Conservation (phyloP, 495 filamentous ascomycete species). For the Talaromyces nanjingensis region DNA sequence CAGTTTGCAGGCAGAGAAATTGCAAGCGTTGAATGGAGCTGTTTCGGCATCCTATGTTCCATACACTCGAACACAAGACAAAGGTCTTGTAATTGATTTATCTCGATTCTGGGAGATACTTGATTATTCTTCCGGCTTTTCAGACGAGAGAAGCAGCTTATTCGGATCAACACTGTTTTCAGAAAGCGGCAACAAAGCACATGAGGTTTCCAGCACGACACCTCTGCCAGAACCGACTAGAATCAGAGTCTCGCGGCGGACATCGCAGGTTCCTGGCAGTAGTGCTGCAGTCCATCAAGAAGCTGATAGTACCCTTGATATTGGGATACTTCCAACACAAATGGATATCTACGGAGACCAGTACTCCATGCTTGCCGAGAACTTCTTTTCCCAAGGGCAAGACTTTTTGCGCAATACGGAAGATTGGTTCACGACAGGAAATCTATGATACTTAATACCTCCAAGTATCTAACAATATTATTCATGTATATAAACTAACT, state of each 20-base stretch:
- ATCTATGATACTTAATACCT: constrained; percentile 19
- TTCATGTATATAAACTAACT: background rate
- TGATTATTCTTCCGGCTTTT: constrained; percentile 41
- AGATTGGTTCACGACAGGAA: constrained; percentile 32
- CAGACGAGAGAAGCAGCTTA: constrained; percentile 29
- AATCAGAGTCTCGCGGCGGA: constrained; percentile 11
- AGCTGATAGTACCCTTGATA: background rate
- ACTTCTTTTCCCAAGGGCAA: constrained; percentile 42
- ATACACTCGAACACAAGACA: constrained; percentile 30
- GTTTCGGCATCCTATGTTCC: constrained; percentile 40
- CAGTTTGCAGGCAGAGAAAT: constrained; percentile 38
- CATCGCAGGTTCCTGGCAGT: background rate
- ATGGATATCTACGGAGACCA: constrained; percentile 36
- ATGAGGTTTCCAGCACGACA: constrained; percentile 39
- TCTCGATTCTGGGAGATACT: constrained; percentile 45
- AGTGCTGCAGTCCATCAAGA: background rate
- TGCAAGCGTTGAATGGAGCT: constrained; percentile 35
- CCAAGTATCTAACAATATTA: background rate
- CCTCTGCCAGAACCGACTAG: constrained; percentile 39
- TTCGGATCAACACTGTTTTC: constrained; percentile 36
- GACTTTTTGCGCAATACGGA: constrained; percentile 34
- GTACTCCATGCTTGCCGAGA: constrained; percentile 40
- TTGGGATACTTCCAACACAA: constrained; percentile 17
- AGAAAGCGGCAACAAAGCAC: constrained; percentile 15
- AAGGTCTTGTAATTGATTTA: constrained; percentile 40